phyloP scores from a whole-genome alignment of 192 early-diverging fungal genomes.

The Haplosporangium gracile region DNA sequence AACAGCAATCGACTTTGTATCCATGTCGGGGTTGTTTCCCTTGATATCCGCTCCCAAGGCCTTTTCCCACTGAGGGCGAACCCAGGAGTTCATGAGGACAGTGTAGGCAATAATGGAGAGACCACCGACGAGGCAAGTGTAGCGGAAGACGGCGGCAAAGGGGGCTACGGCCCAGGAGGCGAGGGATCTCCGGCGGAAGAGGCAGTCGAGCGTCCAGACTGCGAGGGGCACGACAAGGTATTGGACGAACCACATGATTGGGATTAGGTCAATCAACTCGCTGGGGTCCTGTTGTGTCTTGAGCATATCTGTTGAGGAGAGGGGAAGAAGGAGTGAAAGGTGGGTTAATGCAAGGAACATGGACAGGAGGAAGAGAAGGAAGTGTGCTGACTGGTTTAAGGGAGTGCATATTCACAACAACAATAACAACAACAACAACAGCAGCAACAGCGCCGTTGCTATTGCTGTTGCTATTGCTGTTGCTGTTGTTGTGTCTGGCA shows the following conservation, averaged over 20 bases:
- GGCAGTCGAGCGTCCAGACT: neutral
- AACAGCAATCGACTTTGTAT: neutral
- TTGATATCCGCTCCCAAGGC: neutral
- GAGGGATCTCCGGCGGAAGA: neutral
- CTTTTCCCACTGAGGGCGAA: neutral
- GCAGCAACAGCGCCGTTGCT: too few species aligned
- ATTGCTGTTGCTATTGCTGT: too few species aligned
- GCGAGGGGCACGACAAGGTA: neutral
- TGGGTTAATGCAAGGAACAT: neutral
- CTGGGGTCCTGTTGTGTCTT: neutral
- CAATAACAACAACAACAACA: too few species aligned
- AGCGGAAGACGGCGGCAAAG: neutral
- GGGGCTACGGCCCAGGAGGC: neutral
- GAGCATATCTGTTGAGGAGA: neutral
- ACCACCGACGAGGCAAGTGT: neutral
- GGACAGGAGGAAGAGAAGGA: neutral
- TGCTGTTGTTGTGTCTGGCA: too few species aligned
- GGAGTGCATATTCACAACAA: too few species aligned
- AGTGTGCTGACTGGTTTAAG: too few species aligned
- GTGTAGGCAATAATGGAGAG: neutral
- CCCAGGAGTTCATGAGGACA: constrained; percentile 4
- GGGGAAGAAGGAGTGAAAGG: neutral
- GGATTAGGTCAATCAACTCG: neutral
- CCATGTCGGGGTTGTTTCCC: neutral
- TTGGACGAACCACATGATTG: constrained; percentile 1